Percentiles rank a stretch among this genome's conserved stretches.
These are phyloP conservation scores for Letharia lupina DNA, from an alignment of 495 filamentous ascomycete genomes.

Conservation along the genomic window DNA sequence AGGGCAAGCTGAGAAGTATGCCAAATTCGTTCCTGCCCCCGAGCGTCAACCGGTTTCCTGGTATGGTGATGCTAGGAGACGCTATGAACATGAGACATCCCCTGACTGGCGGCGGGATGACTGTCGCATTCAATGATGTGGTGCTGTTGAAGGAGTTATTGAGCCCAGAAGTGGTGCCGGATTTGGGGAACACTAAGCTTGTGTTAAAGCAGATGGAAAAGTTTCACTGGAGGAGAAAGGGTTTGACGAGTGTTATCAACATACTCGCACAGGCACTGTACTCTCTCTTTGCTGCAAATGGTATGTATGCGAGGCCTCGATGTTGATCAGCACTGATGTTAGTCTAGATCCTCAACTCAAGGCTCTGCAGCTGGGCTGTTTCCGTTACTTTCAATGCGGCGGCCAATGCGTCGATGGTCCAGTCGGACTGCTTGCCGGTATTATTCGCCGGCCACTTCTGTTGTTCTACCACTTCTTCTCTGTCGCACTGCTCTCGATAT, in stretches of 20 bases:
- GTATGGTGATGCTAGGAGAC: conserved; percentile 78
- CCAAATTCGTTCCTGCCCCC: conserved; percentile 89
- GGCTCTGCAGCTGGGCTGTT: conserved; percentile 83
- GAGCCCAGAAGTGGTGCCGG: conserved; percentile 54
- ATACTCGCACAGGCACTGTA: conserved; percentile 92
- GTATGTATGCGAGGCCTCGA: conserved; percentile 30
- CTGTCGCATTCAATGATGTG: conserved; percentile 84
- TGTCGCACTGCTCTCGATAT: conserved; percentile 83
- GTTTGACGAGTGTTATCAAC: conserved; percentile 78
- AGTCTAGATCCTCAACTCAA: conserved; percentile 56
- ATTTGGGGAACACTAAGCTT: conserved; percentile 53
- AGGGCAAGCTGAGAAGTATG: conserved; percentile 70
- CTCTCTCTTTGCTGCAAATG: conserved; percentile 76
- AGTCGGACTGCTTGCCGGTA: conserved; percentile 72
- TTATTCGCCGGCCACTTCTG: conserved; percentile 67
- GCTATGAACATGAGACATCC: conserved; percentile 97
- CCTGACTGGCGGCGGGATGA: conserved; percentile 92
- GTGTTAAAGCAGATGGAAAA: conserved; percentile 60
- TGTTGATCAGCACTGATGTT: conserved; percentile 1
- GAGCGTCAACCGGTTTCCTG: conserved; percentile 57
- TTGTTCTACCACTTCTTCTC: conserved; percentile 91
- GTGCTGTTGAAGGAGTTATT: conserved; percentile 65
- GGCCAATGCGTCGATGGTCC: conserved; percentile 63
- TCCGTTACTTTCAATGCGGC: conserved; percentile 82
- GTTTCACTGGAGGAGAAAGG: conserved; percentile 87